Percentiles rank a stretch among this genome's conserved stretches.
Conservation (phyloP, 305 asterid species). For the Andrographis paniculata region DNA sequence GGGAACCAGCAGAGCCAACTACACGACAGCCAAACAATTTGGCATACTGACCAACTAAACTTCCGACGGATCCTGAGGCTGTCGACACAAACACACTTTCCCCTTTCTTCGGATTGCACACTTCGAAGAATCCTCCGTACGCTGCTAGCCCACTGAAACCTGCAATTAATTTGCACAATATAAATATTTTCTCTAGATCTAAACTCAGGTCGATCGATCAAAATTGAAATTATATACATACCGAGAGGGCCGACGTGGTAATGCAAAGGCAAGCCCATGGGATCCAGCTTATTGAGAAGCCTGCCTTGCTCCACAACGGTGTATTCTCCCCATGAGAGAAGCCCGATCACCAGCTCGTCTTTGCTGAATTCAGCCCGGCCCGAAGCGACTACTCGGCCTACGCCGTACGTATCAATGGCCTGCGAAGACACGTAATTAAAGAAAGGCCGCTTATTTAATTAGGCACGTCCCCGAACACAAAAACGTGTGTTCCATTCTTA, state of each 20-base stretch:
- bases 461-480: neutral
- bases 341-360: conserved; percentile 49
- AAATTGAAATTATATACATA: conserved; percentile 15
- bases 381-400: conserved; percentile 55
- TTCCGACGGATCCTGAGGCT: conserved; percentile 72
- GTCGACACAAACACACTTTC: conserved; percentile 69
- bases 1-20: conserved; percentile 61
- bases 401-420: conserved; percentile 44
- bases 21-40: conserved; percentile 73
- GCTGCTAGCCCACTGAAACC: conserved; percentile 69
- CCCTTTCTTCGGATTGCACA: conserved; percentile 57
- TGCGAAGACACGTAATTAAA: conserved; percentile 12
- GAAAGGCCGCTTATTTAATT: too few relatives aligned
- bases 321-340: conserved; percentile 60
- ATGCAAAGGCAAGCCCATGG: conserved; percentile 40
- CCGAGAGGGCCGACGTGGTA: conserved; percentile 61
- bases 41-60: conserved; percentile 72
- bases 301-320: conserved; percentile 24
- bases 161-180: conserved; percentile 6
- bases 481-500: neutral
- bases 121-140: conserved; percentile 57
- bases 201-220: too few relatives aligned
- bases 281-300: conserved; percentile 37
- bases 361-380: conserved; percentile 25
- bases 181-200: too few relatives aligned